Evolutionary conservation across 768 basidiomycete genomes (phyloP).

Genomic region (Daedaleopsis sinensis): DNA sequence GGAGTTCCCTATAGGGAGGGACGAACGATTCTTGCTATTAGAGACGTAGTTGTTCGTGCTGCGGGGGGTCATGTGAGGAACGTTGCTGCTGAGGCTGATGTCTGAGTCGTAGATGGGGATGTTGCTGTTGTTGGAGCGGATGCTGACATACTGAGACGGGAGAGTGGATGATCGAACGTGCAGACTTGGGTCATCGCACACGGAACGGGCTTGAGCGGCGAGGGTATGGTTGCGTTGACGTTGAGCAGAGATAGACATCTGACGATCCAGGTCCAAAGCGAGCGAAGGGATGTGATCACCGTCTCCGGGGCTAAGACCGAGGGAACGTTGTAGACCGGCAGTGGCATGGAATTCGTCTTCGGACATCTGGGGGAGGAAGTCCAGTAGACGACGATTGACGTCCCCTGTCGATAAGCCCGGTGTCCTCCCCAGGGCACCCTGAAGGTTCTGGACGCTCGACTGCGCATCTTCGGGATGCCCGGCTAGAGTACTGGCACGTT

Average conservation of each 20-base stretch:
- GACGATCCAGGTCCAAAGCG: constrained; percentile 13
- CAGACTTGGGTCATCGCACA: constrained; percentile 16
- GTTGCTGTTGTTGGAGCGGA: constrained; percentile 5
- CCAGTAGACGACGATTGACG: constrained; percentile 23
- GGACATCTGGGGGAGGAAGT: constrained; percentile 31
- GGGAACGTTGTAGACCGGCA: constrained; percentile 8
- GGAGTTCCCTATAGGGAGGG: not conserved
- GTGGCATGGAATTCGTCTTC: constrained; percentile 41
- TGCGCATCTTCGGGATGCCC: constrained; percentile 35
- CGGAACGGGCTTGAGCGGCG: constrained; percentile 21
- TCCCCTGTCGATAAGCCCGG: not conserved
- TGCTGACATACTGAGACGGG: constrained; percentile 27
- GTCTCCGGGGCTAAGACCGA: not conserved
- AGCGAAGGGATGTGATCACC: not conserved
- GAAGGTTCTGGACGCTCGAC: not conserved
- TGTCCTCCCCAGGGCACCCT: no score
- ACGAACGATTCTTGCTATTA: not conserved
- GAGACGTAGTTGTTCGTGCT: not conserved
- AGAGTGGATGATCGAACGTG: constrained; percentile 30
- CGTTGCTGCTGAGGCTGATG: constrained; percentile 2
- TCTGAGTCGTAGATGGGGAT: constrained; percentile 3
- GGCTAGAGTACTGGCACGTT: constrained; percentile 13
- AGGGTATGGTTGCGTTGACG: constrained; percentile 33
- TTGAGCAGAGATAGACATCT: constrained; percentile 10
- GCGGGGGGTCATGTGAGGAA: not conserved